A percentile compares a stretch with the other conserved stretches of the same genome.
Evolutionary conservation across 768 basidiomycete genomes (phyloP).

Genomic region (Coprinellus micaceus): DNA sequence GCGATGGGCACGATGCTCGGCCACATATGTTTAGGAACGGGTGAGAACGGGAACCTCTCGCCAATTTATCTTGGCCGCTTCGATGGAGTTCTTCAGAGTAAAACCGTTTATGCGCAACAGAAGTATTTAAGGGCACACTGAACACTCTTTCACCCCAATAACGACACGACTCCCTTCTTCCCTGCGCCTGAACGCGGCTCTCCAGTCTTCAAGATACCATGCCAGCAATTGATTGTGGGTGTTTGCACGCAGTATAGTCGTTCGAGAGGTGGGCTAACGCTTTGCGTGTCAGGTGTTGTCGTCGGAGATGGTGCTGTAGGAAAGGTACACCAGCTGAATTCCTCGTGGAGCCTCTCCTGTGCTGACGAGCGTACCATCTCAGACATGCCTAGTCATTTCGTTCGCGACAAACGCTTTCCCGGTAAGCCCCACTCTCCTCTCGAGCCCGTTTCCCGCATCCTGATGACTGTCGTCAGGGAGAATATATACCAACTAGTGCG

Average conservation of each 20-base stretch:
- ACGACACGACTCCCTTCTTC: slow-evolving; percentile 18
- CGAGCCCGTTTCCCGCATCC: slow-evolving; percentile 6
- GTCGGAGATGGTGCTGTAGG: slow-evolving; percentile 99
- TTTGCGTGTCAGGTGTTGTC: slow-evolving; percentile 74
- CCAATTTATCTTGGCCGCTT: too few relatives aligned
- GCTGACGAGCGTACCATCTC: slow-evolving; percentile 2
- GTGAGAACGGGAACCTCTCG: too few relatives aligned
- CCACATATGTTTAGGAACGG: too few relatives aligned
- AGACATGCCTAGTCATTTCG: slow-evolving; percentile 99
- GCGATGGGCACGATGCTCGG: slow-evolving; percentile 35
- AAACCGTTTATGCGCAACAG: too few relatives aligned
- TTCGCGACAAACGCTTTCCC: slow-evolving; percentile 99
- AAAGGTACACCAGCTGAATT: slow-evolving; percentile 58
- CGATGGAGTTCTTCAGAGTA: too few relatives aligned
- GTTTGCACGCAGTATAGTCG: slow-evolving; percentile 7
- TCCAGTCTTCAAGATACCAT: slow-evolving; percentile 39
- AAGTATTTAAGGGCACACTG: too few relatives aligned
- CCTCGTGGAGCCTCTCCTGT: background rate
- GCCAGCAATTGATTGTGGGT: slow-evolving; percentile 90
- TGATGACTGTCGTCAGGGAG: slow-evolving; percentile 56
- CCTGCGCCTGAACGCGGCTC: background rate
- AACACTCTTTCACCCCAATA: slow-evolving; percentile 17
- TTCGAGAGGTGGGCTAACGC: slow-evolving; percentile 22
- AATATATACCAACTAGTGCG: slow-evolving; percentile 93
- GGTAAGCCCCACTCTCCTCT: slow-evolving; percentile 43